Conservation (phyloP, 768 basidiomycete genomes). For the Phylloporus arenicola region DNA sequence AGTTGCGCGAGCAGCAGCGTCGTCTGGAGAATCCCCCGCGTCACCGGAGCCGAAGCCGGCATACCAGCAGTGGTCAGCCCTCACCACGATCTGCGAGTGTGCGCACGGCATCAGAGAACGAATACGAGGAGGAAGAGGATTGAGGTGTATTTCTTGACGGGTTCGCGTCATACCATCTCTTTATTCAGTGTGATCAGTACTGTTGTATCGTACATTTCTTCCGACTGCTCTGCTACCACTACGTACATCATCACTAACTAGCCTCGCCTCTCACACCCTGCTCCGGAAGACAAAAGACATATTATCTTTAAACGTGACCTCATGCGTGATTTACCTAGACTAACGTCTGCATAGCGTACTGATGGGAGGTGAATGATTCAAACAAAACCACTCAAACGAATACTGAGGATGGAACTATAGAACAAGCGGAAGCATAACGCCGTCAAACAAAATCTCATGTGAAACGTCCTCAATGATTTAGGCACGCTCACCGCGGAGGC, state of each 20-base stretch:
- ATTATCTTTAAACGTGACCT: too few species aligned
- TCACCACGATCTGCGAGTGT: conserved; percentile 16
- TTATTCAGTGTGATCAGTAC: conserved; percentile 14
- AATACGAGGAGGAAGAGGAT: conserved; percentile 10
- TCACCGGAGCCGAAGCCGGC: conserved; percentile 21
- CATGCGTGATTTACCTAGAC: too few species aligned
- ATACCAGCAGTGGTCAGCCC: conserved; percentile 9
- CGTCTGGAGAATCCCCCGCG: conserved; percentile 24
- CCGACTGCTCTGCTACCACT: not conserved
- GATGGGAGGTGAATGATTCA: too few species aligned
- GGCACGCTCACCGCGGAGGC: conserved; percentile 29
- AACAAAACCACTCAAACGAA: not conserved
- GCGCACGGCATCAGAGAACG: conserved; percentile 12
- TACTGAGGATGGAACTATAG: not conserved
- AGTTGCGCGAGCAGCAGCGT: conserved; percentile 44
- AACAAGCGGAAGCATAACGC: not conserved
- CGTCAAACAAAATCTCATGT: not conserved
- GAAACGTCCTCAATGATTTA: conserved; percentile 1
- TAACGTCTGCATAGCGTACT: too few species aligned
- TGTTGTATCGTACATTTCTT: not conserved
- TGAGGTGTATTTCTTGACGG: not conserved
- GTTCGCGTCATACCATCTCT: conserved; percentile 16
- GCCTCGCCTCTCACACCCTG: not conserved
- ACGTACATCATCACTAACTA: too few species aligned
- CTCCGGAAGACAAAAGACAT: too few species aligned